These are phyloP conservation scores for Coccomyxa sp. DNA, from an alignment of 139 green algal species.

Conservation along the genomic window DNA sequence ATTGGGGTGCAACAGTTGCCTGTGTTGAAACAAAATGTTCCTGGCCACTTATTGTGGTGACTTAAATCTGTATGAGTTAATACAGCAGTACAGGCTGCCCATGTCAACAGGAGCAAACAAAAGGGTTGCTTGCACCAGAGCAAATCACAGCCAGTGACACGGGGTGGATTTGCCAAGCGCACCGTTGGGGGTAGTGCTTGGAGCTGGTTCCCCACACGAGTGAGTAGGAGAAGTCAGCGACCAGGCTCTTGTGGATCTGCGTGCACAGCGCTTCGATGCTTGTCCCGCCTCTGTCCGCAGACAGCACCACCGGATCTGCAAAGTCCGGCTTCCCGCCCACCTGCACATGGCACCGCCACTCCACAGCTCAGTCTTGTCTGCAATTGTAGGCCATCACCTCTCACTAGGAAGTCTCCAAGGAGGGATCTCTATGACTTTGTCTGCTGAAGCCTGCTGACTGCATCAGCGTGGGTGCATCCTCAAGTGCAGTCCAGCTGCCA, in stretches of 20 bases:
- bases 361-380: background rate
- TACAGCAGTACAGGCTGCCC: too few relatives aligned
- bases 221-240: slow-evolving; percentile 88
- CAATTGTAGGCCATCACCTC: too few relatives aligned
- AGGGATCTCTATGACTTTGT: background rate
- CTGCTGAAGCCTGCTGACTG: background rate
- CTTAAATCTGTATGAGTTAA: too few relatives aligned
- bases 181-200: slow-evolving; percentile 96
- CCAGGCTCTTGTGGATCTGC: slow-evolving; percentile 78
- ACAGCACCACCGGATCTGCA: slow-evolving; percentile 85
- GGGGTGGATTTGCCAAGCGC: background rate
- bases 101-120: too few relatives aligned
- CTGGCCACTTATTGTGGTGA: too few relatives aligned
- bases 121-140: too few relatives aligned
- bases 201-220: slow-evolving; percentile 89
- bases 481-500: too few relatives aligned
- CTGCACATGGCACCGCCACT: background rate
- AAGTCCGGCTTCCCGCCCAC: slow-evolving; percentile 93
- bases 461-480: background rate
- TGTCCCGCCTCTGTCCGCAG: slow-evolving; percentile 81
- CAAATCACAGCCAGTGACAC: too few relatives aligned
- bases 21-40: too few relatives aligned
- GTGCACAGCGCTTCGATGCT: slow-evolving; percentile 79
- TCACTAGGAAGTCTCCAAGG: too few relatives aligned
- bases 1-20: too few relatives aligned